Base-by-base conservation (phyloP, 148 eudicot species). In the Suaeda aralocaspica region DNA sequence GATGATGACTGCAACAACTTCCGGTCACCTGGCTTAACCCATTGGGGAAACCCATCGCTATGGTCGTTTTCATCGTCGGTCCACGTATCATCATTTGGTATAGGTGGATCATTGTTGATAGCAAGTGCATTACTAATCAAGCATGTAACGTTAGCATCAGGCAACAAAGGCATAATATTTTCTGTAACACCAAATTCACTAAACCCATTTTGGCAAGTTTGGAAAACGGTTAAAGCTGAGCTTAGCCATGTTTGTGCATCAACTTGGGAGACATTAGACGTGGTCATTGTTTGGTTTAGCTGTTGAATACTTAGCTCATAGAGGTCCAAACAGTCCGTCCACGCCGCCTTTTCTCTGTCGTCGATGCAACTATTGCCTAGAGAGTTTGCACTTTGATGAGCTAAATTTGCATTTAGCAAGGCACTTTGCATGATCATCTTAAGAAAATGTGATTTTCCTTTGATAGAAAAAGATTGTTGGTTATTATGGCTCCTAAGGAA, bases 191-290 rank as follows among this genome's bases (percentile, higher is more conserved):
- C 80, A 2, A 89, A 64, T n/a, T 89, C 91, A 6, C 2, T 5
- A 42, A 86, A 89, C 67, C 93, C 91, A 10, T 61, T 30, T 22
- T n/a, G 69, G 78, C 98, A 89, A 2, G 93, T 88, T 66, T 88
- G 84, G 39, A 84, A 82, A 58, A 84, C 75, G 36, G 96, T 92
- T 16, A 92, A 68, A 31, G 92, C 88, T 2, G 91, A 68, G 79
- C 93, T 89, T 3, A 92, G 93, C 89, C 88, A 89, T 5, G 96
- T 89, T 30, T 92, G 96, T 1, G 78, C 22, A 22, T 92, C 96
- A 9, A 33, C 77, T 3, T 71, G 42, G 13, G 80, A 65, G 49
- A 69, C 76, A 9, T 18, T 64, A 29, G 70, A 39, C 53, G 63
- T 52, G 6, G 76, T 44, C 3, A 76, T 59, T 1, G 87, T 88